phyloP scores from a whole-genome alignment of 73 alveolate genomes.

The Uronychia binucleata region DNA sequence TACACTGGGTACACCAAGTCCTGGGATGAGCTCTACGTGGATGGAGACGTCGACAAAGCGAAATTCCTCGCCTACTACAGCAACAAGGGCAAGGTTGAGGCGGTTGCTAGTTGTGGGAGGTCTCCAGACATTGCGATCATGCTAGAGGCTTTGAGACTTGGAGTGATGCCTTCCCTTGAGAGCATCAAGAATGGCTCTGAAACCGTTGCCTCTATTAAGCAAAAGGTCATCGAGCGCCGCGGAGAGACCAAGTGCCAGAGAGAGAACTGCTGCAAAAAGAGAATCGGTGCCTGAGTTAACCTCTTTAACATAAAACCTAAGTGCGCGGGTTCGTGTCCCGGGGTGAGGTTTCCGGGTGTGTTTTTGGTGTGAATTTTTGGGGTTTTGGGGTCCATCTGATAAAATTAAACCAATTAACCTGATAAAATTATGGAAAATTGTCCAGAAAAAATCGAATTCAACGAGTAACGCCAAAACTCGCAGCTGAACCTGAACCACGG shows the following conservation, averaged over 20 bases:
- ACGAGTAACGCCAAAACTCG: no score
- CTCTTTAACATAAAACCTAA: no score
- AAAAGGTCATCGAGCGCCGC: not conserved
- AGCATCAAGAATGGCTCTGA: slow-evolving; percentile 46
- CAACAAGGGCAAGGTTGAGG: slow-evolving; percentile 43
- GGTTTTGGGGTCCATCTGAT: no score
- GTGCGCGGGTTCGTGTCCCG: no score
- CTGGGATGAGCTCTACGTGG: slow-evolving; percentile 65
- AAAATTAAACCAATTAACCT: no score
- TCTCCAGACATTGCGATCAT: slow-evolving; percentile 9
- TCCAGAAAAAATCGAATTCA: no score
- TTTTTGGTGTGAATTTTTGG: no score
- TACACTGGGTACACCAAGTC: slow-evolving; percentile 51
- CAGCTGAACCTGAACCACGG: no score
- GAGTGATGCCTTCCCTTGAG: slow-evolving; percentile 46
- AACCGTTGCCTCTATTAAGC: slow-evolving; percentile 27
- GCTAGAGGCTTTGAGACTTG: slow-evolving; percentile 51
- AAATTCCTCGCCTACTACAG: slow-evolving; percentile 72
- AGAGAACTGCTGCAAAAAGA: slow-evolving; percentile 15
- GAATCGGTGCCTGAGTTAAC: no score
- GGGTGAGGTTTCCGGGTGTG: no score
- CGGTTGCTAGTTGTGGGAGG: slow-evolving; percentile 40
- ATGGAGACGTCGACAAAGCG: slow-evolving; percentile 56
- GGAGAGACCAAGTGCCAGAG: slow-evolving; percentile 25
- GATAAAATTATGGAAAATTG: no score